Evolutionary conservation across 306 rosid species (phyloP), one percentile per base, ranked within the genome.

Genomic region (Bauhinia variegata): DNA sequence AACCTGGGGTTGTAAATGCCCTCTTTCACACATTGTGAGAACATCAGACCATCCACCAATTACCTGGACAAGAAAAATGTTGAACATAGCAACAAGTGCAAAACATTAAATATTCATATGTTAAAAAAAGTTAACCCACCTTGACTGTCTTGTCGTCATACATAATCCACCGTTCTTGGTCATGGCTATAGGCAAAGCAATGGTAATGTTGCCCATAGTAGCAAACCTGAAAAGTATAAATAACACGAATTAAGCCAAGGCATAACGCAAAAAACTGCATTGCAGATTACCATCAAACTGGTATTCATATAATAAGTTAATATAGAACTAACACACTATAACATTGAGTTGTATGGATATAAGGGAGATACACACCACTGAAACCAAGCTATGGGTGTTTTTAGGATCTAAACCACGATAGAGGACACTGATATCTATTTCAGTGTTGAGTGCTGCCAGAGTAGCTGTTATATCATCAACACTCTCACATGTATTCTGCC

Each of bases 171-270:
- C 69, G 78, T 74, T 79, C 79, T 13, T 68, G 84, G 16, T 91
- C 89, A 70, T 79, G 88, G 63, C 96, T 84, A 79, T 90, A 95
- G 54, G 99, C 99, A 74, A 90, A 95, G 87, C 99, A 91, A 76
- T 88, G 96, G 77, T 95, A 95, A 60, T 95, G 99, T 75, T 95
- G 97, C 37, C 99, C 97, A 64, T 95, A 95, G 81, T 95, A 95
- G 86, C 97, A 95, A 60, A 95, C 99, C 99, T 95, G 69, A 71
- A 16, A 60, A 12, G 38, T 72, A 32, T 38, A 63, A 49, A 68
- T 15, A 11, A 54, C 54, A 62, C 38, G 73, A 5, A n/a, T 80
- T 58, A 74, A 73, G 71, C 47, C 32, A 2, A 63, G 12, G 46
- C 31, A 31, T 31, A 11, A 51, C 47, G 6, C 58, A 72, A 67